Base-by-base conservation (phyloP, 352 stramenopile genomes). In the Pythium utonaiense region DNA sequence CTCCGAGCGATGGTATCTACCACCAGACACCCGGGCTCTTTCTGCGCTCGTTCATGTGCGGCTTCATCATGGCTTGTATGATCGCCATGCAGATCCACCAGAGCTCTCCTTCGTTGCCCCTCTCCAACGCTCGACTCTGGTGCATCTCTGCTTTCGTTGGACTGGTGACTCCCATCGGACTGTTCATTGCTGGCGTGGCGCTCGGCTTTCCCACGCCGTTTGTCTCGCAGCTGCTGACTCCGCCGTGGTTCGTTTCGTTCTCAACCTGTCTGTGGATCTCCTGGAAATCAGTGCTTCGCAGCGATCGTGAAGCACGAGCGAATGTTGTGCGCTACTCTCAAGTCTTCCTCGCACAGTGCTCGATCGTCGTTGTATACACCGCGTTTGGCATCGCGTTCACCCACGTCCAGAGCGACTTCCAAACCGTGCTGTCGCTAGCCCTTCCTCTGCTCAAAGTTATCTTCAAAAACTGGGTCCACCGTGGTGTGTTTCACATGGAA, bases 161-260 rank as follows among this genome's bases (percentile, higher is more conserved):
- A 3, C 1, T 63, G 16, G 25, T 34, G n/a, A 9, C 6, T 6
- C 22, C n/a, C n/a, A n/a, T 56, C 27, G n/a, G 19, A 2, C n/a
- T 13, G n/a, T 36, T 13, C 25, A 30, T 48, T 22, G 12, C 33
- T 8, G 34, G 31, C 31, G 3, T 51, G 21, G 14, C 28, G 2
- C 22, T 63, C 45, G 57, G 33, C 14, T 63, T 44, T 25, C 57
- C 57, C 14, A 40, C 36, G n/a, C 57, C 57, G 4, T 63, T 63
- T 19, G 17, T 19, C 24, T 6, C 53, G 3, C 47, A 62, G 28
- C 44, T 61, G 0, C 7, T 28, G 16, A 42, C 27, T 0, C 21
- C 40, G 7, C 19, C 24, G 2, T 60, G 54, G 54, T 53, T 34
- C 42, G 28, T 24, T 1, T 5, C 24, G 2, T 7, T 60, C 1